A percentile compares a stretch with the other conserved stretches of the same genome.
Conservation (phyloP, 148 eudicot species). For the Rhododendron ferrugineum region DNA sequence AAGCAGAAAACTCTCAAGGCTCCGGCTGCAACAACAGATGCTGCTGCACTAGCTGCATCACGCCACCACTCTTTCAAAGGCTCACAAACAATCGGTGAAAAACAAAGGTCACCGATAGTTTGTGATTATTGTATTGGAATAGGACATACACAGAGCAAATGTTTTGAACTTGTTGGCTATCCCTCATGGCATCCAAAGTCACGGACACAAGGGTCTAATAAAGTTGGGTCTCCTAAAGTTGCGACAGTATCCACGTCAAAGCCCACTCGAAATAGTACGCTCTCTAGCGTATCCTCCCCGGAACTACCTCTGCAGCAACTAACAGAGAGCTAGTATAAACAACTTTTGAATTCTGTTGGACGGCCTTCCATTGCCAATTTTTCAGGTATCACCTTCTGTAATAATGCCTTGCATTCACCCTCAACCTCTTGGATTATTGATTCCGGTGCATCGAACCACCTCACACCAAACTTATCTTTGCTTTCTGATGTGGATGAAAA, state of each 20-base stretch:
- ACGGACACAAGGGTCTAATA: neutral
- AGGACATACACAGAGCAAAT: neutral
- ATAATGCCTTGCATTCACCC: too few species aligned
- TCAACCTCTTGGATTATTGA: too few species aligned
- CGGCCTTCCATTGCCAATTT: too few species aligned
- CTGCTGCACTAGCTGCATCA: neutral
- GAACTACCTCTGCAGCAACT: neutral
- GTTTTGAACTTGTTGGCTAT: neutral
- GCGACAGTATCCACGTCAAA: too few species aligned
- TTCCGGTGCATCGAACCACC: too few species aligned
- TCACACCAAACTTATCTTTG: too few species aligned
- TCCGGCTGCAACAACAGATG: neutral
- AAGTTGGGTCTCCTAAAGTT: neutral
- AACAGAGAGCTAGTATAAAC: neutral
- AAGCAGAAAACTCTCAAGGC: neutral
- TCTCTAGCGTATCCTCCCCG: neutral
- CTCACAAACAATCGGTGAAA: neutral
- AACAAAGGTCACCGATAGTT: neutral
- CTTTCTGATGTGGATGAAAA: neutral
- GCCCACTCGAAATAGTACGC: too few species aligned
- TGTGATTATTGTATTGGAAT: neutral
- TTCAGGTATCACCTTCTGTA: too few species aligned
- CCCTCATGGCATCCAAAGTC: neutral
- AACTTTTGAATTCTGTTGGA: neutral
- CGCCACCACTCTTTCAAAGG: neutral